Percentiles rank a stretch among this genome's conserved stretches.
Evolutionary conservation across 176 grass and related monocot species (phyloP).

Genomic region (Avena atlantica): DNA sequence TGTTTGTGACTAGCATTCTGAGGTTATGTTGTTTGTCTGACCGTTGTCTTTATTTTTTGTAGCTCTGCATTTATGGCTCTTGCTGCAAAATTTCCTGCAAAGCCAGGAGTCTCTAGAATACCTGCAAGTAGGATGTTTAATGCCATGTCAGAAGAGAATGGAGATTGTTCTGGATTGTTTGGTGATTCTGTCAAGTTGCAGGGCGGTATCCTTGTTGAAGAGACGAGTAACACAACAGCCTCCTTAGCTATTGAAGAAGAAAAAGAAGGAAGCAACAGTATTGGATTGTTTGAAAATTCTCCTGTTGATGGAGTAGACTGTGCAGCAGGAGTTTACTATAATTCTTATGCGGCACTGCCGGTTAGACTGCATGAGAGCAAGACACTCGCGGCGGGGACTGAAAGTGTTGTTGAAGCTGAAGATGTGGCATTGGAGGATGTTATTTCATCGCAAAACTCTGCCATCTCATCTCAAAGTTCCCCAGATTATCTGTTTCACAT

Average conservation of each 20-base stretch:
- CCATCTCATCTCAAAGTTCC: slow-evolving; percentile 69
- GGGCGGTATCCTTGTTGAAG: slow-evolving; percentile 55
- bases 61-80: slow-evolving; percentile 4
- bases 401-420: slow-evolving; percentile 40
- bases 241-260: slow-evolving; percentile 58
- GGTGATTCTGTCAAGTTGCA: slow-evolving; percentile 51
- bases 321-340: slow-evolving; percentile 46
- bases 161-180: slow-evolving; percentile 37
- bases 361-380: slow-evolving; percentile 51
- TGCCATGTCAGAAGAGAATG: slow-evolving; percentile 44
- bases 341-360: slow-evolving; percentile 33
- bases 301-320: slow-evolving; percentile 35
- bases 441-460: slow-evolving; percentile 69
- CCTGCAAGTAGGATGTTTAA: background rate
- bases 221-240: slow-evolving; percentile 31
- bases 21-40: background rate
- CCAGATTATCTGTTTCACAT: slow-evolving; percentile 50
- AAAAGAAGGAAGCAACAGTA: slow-evolving; percentile 59
- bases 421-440: slow-evolving; percentile 57
- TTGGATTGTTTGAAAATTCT: slow-evolving; percentile 55
- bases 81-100: background rate
- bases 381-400: slow-evolving; percentile 15
- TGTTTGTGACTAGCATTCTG: slow-evolving; percentile 7
- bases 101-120: background rate
- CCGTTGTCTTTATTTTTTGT: background rate